Conservation (phyloP, 2,329 filamentous ascomycete species). For the Alternaria hordeiaustralica region DNA sequence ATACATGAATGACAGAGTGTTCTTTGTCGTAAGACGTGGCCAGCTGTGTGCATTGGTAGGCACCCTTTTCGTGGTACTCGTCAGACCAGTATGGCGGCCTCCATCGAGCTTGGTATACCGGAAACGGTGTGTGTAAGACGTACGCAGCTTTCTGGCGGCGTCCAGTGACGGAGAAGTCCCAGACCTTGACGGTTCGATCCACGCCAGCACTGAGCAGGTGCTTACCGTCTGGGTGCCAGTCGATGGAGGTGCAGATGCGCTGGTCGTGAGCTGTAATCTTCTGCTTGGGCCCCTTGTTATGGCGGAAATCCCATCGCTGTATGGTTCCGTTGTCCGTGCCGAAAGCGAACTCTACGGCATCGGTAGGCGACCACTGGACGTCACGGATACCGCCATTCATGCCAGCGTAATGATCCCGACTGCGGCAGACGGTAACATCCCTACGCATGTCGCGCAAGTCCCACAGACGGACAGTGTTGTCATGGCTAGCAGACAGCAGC, state of each 20-base stretch:
- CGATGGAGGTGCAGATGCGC: slow-evolving; percentile 65
- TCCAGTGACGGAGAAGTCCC: slow-evolving; percentile 65
- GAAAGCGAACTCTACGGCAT: slow-evolving; percentile 68
- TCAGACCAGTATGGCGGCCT: slow-evolving; percentile 64
- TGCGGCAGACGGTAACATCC: slow-evolving; percentile 60
- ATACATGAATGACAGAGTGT: slow-evolving; percentile 67
- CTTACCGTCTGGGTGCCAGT: slow-evolving; percentile 72
- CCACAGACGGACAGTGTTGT: slow-evolving; percentile 69
- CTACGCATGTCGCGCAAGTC: slow-evolving; percentile 64
- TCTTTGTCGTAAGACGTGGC: slow-evolving; percentile 68
- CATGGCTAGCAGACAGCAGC: slow-evolving; percentile 69
- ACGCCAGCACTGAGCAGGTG: slow-evolving; percentile 68
- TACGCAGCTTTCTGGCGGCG: slow-evolving; percentile 65
- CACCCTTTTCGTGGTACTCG: slow-evolving; percentile 58
- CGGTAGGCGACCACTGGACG: slow-evolving; percentile 69
- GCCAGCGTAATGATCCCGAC: slow-evolving; percentile 61
- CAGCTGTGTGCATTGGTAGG: slow-evolving; percentile 67
- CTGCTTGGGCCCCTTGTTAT: slow-evolving; percentile 62
- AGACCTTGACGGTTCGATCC: slow-evolving; percentile 68
- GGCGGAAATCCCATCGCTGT: slow-evolving; percentile 69
- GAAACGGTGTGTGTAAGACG: slow-evolving; percentile 65
- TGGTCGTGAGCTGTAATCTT: slow-evolving; percentile 67
- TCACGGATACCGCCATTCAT: slow-evolving; percentile 68
- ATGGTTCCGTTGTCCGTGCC: slow-evolving; percentile 69
- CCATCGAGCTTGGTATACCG: slow-evolving; percentile 68